Evolutionary conservation across 495 filamentous ascomycete genomes (phyloP).

Genomic region (Neurospora hispaniola): DNA sequence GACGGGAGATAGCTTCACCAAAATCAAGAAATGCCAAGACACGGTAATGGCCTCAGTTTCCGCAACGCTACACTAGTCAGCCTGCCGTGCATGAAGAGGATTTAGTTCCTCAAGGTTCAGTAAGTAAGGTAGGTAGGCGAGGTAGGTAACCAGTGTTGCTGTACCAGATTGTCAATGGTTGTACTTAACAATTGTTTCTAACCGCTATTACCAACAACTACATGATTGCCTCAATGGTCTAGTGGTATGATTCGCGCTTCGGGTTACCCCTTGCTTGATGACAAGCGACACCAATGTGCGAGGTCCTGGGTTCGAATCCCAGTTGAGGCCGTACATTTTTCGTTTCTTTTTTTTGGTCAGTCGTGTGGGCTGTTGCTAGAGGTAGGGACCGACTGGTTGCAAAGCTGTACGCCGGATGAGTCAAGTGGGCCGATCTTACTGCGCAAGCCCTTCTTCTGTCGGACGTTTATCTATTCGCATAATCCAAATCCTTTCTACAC

Average conservation of each 20-base stretch:
- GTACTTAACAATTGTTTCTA: not conserved
- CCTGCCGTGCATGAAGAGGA: not conserved
- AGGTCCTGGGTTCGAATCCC: not conserved
- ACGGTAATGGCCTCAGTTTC: not conserved
- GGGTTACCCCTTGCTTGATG: not conserved
- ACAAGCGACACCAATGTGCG: not conserved
- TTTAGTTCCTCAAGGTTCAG: too few species aligned
- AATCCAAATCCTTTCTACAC: too few species aligned
- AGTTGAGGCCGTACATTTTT: not conserved
- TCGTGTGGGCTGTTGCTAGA: not conserved
- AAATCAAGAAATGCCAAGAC: not conserved
- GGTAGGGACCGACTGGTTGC: too few species aligned
- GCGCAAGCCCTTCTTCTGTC: too few species aligned
- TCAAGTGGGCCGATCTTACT: too few species aligned
- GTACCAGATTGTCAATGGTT: not conserved
- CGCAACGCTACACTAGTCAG: not conserved
- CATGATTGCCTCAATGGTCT: not conserved
- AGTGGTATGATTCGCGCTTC: not conserved
- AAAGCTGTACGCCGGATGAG: too few species aligned
- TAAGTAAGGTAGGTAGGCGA: too few species aligned
- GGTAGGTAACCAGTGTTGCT: not conserved
- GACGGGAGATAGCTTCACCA: not conserved
- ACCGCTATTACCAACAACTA: not conserved
- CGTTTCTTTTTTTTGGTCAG: not conserved
- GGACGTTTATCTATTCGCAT: too few species aligned